phyloP scores from a whole-genome alignment of 768 basidiomycete species.

The Hericium erinaceus region DNA sequence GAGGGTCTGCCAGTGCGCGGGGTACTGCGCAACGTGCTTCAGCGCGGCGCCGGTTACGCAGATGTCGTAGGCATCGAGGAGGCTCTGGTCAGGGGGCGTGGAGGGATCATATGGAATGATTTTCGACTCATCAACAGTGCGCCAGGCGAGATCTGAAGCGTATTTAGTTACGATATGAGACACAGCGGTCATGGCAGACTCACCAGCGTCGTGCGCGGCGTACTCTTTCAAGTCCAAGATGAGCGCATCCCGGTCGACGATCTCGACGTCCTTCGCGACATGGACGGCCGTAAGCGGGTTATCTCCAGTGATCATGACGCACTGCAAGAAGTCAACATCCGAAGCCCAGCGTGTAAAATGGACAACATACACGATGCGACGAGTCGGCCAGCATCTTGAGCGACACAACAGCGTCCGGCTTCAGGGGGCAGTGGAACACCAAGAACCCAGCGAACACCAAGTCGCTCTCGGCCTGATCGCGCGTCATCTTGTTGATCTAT shows the following conservation, averaged over 20 bases:
- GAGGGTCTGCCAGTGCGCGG: constrained; percentile 62
- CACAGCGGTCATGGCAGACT: constrained; percentile 17
- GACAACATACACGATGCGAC: constrained; percentile 76
- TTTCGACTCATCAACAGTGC: constrained; percentile 86
- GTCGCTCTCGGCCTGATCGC: constrained; percentile 70
- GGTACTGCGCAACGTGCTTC: constrained; percentile 68
- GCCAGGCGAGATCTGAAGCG: constrained; percentile 74
- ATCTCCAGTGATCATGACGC: constrained; percentile 99
- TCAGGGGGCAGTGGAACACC: constrained; percentile 97
- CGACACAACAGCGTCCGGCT: constrained; percentile 82
- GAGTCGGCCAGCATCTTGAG: constrained; percentile 94
- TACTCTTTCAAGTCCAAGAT: constrained; percentile 89
- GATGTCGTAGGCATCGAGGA: constrained; percentile 88
- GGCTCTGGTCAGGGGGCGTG: constrained; percentile 63
- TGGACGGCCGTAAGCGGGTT: constrained; percentile 96
- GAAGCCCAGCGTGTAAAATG: constrained; percentile 2
- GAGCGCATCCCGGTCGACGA: constrained; percentile 89
- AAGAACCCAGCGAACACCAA: constrained; percentile 92
- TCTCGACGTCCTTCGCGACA: constrained; percentile 93
- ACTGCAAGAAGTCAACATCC: constrained; percentile 36
- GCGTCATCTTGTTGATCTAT: constrained; percentile 82
- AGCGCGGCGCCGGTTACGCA: constrained; percentile 94
- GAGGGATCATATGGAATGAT: constrained; percentile 79
- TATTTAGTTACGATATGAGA: background rate
- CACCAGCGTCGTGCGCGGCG: constrained; percentile 57